Conservation (phyloP, 352 stramenopile genomes). For the Phytopythium delawarense region DNA sequence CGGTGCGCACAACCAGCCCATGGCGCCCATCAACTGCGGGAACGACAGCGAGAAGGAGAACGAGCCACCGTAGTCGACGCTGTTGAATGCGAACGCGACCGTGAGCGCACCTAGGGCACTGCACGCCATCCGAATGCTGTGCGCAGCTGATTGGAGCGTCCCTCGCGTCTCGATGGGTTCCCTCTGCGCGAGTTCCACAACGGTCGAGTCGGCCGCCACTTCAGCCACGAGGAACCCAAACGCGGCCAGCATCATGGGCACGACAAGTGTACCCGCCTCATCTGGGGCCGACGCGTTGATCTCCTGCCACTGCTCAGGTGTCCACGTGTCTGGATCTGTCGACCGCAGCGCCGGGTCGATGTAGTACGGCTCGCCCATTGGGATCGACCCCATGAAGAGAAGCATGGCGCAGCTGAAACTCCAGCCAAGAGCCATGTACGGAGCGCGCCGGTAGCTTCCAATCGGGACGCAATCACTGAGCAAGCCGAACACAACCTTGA, state of each 20-base stretch:
- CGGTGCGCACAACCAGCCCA: constrained; percentile 30
- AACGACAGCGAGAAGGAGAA: constrained; percentile 55
- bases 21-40: constrained; percentile 40
- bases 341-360: constrained; percentile 26
- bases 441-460: constrained; percentile 40
- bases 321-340: constrained; percentile 29
- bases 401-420: constrained; percentile 41
- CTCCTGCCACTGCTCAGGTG: constrained; percentile 20
- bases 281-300: constrained; percentile 38
- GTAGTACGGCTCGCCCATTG: constrained; percentile 45
- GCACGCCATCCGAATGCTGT: constrained; percentile 47
- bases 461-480: constrained; percentile 65
- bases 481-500: constrained; percentile 56
- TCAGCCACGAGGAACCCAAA: constrained; percentile 64
- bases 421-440: constrained; percentile 64
- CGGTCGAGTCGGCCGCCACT: constrained; percentile 52
- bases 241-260: constrained; percentile 68
- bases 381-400: constrained; percentile 35
- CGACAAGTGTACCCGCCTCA: constrained; percentile 41
- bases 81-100: constrained; percentile 47
- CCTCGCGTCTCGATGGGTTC: constrained; percentile 44
- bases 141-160: constrained; percentile 50
- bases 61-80: constrained; percentile 44
- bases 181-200: constrained; percentile 56
- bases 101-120: constrained; percentile 36